Base-by-base conservation (phyloP, 2,329 filamentous ascomycete genomes). In the Colletotrichum sp. region DNA sequence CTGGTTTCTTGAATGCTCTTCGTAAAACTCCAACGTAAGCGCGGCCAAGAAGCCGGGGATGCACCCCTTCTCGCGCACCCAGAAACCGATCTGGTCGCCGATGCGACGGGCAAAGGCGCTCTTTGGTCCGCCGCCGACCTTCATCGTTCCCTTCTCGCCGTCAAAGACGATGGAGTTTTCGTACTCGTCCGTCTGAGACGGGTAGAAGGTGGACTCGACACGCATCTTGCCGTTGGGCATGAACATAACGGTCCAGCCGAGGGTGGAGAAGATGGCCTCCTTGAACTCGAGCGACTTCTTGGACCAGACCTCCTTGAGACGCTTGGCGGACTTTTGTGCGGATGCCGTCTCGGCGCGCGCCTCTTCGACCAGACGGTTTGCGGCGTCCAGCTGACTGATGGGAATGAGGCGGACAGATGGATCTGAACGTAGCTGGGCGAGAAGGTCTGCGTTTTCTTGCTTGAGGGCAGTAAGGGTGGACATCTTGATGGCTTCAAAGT, bases 201-300 rank as follows among this genome's bases (percentile, higher is more conserved):
- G 94, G 82, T 94, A 94, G 82, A 96, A 98, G 78, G 96, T 94
- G 75, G 91, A 94, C 71, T 96, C 98, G 27, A 98, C 95, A 36
- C 95, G 93, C 85, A 98, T 98, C 81, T 98, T 96, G 57, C 97
- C 97, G 83, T 98, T 98, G n/a, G 96, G 96, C 83, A 98, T 94
- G 83, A 99, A 98, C 36, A 97, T 96, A 15, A 98, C 92, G 69
- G 96, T 96, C 94, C 96, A 99, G 1, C 97, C 97, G 0, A 99
- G 90, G 1, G 98, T 94, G 25, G 93, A 95, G 78, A 96, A 96
- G 74, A 99, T 96, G 36, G 96, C 95, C 85, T 98, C 96, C 66
- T 98, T 95, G 87, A 99, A 98, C 86, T 99, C 97, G 80, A 94
- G 92, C 2, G 94, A 96, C 84, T 98, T 99, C 79, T 94, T 91